Evolutionary conservation across 257 asterid species (phyloP), one percentile per base, ranked within the genome.

Genomic region (Primulina tabacum): DNA sequence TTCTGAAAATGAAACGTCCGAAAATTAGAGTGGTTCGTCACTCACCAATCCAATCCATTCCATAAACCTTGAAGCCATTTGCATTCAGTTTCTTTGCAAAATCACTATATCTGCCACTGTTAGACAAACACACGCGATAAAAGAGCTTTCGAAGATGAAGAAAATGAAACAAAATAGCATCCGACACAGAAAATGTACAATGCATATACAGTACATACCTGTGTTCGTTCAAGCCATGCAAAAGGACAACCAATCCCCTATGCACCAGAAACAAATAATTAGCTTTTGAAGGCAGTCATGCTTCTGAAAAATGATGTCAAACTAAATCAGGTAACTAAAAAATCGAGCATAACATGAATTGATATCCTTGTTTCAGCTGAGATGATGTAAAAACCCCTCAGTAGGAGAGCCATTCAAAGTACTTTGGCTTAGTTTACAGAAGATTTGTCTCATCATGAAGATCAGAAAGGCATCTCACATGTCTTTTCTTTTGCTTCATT

Each of bases 21-120:
- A 59, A 24, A 32, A 28, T 40, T 12, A 29, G n/a, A 47, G 66
- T 53, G 63, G 75, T 71, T 21, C 60, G 8, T 60, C 71, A 78
- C 96, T 80, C 74, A 93, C 99, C 99, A 79, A 93, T 83, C 99
- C 99, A 93, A 69, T 93, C 99, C 96, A 93, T 89, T 66, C 89
- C 99, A 55, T 87, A 85, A 53, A 89, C 97, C 82, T 90, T 90
- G 80, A 84, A 87, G 78, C 97, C 97, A 77, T 90, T 85, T 69
- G 84, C 90, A 77, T 86, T 91, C 68, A 91, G 84, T 69, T 79
- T 87, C 86, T 87, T 89, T 73, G 97, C 96, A 58, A 92, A 89
- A 78, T 83, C 86, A 68, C 47, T 79, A 65, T 92, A 92, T 75
- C 96, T 85, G 37, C 96, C 96, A 77, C 96, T 92, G 92, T 70